Evolutionary conservation across 2,329 filamentous ascomycete species (phyloP).

Genomic region (Cercospora sp.): DNA sequence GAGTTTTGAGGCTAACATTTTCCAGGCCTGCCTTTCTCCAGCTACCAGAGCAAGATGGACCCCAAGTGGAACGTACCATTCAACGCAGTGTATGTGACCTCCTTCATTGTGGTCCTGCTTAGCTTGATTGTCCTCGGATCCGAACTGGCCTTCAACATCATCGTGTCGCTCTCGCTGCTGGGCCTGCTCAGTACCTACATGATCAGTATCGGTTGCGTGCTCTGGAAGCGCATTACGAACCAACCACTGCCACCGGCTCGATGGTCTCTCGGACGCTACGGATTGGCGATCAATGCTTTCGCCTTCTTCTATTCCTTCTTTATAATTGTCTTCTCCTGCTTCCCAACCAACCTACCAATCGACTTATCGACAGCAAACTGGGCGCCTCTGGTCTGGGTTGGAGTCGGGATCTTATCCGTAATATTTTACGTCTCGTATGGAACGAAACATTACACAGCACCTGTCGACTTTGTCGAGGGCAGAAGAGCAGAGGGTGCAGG

Average conservation of each 20-base stretch:
- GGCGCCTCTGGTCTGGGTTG: conserved; percentile 35
- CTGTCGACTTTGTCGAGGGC: conserved; percentile 36
- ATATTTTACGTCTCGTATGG: conserved; percentile 34
- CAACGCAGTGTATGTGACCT: conserved; percentile 39
- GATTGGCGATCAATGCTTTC: conserved; percentile 33
- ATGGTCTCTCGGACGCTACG: conserved; percentile 33
- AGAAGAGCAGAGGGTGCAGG: conserved; percentile 28
- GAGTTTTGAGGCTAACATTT: conserved; percentile 11
- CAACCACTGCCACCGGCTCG: conserved; percentile 31
- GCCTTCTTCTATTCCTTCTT: conserved; percentile 34
- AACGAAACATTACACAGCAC: conserved; percentile 32
- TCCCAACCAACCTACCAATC: conserved; percentile 34
- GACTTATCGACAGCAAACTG: conserved; percentile 34
- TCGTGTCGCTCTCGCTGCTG: conserved; percentile 39
- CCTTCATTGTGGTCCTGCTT: conserved; percentile 35
- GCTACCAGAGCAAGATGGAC: conserved; percentile 34
- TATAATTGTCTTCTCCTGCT: conserved; percentile 36
- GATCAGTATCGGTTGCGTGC: conserved; percentile 40
- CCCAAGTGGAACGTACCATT: conserved; percentile 38
- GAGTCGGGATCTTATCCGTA: conserved; percentile 31
- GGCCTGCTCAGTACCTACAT: conserved; percentile 42
- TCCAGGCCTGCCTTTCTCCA: conserved; percentile 38
- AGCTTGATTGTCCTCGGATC: conserved; percentile 41
- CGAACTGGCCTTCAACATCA: conserved; percentile 40
- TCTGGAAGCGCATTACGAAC: conserved; percentile 28